Evolutionary conservation across 352 stramenopile genomes (phyloP), one percentile per base, ranked within the genome.

Genomic region (Aphanomyces euteiches): DNA sequence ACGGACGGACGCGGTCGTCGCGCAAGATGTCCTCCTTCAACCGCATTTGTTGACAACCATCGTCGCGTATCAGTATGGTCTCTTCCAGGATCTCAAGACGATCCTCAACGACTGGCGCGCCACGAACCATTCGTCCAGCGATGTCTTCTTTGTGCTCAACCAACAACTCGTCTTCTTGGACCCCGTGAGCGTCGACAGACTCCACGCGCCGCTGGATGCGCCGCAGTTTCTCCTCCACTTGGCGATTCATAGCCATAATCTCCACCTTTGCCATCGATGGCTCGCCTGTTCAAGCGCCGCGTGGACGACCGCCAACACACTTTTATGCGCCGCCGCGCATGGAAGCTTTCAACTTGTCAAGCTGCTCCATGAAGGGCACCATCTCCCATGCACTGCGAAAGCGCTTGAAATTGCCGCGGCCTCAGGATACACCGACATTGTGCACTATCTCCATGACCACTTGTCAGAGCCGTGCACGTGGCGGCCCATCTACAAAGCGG

Each of bases 341-440:
- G 69, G 69, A 21, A n/a, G 72, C 39, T 40, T 74, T 36, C 56
- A 70, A 1, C 72, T 76, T 39, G 61, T 76, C 34, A 41, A 39
- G 7, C 67, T 72, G 19, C 67, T 76, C 43, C 58, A 70, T 47
- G 66, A 67, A 37, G 43, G 36, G 3, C 66, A 60, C 40, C 59
- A 59, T 40, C 17, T 69, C 48, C 37, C 69, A 13, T 77, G 72
- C 64, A 65, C 61, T 5, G 17, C 45, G 4, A 60, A 74, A 36
- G 69, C 73, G 15, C 40, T 65, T 54, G 61, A 72, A 10, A 21
- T 68, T 15, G 73, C 73, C 0, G 73, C 73, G 1, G 57, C 19
- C 3, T 59, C 54, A 15, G 73, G 73, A 10, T 66, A 74, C 38
- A 17, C 72, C 4, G 47, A 75, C 3, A 60, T 78, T 15, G 56